Base-by-base conservation (phyloP, 176 grass and related monocot genomes). In the Triticum urartu region DNA sequence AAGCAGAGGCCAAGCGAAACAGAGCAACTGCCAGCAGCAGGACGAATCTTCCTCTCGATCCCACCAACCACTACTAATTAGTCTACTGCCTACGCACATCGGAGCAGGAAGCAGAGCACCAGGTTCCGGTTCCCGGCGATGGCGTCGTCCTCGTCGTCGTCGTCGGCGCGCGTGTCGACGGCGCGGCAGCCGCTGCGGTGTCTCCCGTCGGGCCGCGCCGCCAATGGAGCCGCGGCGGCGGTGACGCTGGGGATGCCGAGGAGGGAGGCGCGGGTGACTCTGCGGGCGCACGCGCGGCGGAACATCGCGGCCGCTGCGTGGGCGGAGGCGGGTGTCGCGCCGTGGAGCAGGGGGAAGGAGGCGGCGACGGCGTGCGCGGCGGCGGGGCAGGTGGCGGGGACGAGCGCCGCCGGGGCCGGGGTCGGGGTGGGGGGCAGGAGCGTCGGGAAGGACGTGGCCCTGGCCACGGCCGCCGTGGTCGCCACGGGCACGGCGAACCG, bases 401-500 rank as follows among this genome's bases (percentile, higher is more conserved):
- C 72, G 81, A 88, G 76, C 11, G 79, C 68, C 11, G 77, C 72
- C 9, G 79, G 86, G 36, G 60, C 81, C 32, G 70, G 88, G 82
- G 20, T 2, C 25, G 70, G 88, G 84, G 18, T 7, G 18, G 54
- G 2, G 18, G 2, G 54, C 7, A 83, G 82, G 66, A 73, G 77
- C 8, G 61, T 68, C 11, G 81, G 86, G 17, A 77, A 66, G 88
- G 85, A 92, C 61, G 89, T 96, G 80, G 81, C 71, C 3, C 28
- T 86, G 10, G 94, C 88, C 40, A 81, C 85, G 24, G 82, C 82
- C 71, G 87, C 75, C 7, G 93, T 95, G 43, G 92, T 91, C 38
- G 84, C 86, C 70, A 84, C 92, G 71, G 94, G 85, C 33, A 95
- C 94, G 15, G 97, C 76, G 50, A 98, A 98, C 79, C 90, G 93